Evolutionary conservation across 495 filamentous ascomycete genomes (phyloP).

Genomic region (Astrothelium macrocarpum): DNA sequence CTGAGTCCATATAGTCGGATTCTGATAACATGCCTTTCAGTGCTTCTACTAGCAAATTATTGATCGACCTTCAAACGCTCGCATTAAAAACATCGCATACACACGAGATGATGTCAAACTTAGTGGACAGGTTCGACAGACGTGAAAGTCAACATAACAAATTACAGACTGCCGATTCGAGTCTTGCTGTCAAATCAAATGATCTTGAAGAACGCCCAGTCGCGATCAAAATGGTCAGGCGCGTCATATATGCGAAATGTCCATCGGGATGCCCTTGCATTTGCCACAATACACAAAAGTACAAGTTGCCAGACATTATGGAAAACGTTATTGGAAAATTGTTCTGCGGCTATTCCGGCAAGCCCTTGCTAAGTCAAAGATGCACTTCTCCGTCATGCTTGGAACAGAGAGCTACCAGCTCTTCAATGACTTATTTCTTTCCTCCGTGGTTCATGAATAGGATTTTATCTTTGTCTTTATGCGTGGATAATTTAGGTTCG

Average conservation of each 20-base stretch:
- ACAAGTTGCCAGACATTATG: not conserved
- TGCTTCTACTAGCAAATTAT: not conserved
- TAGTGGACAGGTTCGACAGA: not conserved
- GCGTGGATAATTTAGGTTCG: not conserved
- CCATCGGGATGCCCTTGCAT: not conserved
- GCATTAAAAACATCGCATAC: not conserved
- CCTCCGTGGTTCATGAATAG: not conserved
- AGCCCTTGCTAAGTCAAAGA: not conserved
- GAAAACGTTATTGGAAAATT: not conserved
- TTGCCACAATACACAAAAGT: not conserved
- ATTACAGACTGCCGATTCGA: not conserved
- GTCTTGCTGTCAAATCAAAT: not conserved
- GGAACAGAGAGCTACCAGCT: not conserved
- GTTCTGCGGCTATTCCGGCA: slow-evolving; percentile 4
- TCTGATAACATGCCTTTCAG: not conserved
- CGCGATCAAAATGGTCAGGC: not conserved
- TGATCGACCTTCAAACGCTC: not conserved
- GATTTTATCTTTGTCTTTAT: not conserved
- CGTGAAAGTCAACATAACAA: not conserved
- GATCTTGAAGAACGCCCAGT: not conserved
- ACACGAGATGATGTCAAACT: not conserved
- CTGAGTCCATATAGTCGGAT: not conserved
- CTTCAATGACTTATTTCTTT: not conserved
- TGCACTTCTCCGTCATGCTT: not conserved
- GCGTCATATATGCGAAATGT: not conserved